Percentiles rank a stretch among this genome's conserved stretches.
phyloP scores from a whole-genome alignment of 441 rosid species.

The Arabidopsis hybrid region DNA sequence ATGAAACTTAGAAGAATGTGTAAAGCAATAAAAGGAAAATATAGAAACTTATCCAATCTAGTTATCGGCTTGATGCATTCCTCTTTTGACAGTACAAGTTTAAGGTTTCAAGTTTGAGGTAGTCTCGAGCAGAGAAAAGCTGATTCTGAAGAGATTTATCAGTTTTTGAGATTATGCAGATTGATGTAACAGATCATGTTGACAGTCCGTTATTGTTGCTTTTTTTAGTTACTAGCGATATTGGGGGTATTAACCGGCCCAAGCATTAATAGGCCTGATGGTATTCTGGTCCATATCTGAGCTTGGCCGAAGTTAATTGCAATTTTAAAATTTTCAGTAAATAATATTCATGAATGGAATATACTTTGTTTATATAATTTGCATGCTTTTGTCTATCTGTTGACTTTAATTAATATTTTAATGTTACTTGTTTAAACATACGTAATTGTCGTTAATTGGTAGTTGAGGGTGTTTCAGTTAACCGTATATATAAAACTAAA shows the following conservation, averaged over 20 bases:
- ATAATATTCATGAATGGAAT: no score
- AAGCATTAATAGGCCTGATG: background rate
- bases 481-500: no score
- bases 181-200: background rate
- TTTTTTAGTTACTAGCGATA: background rate
- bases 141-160: no score
- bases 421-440: no score
- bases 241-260: background rate
- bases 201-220: background rate
- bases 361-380: no score
- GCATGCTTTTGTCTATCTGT: no score
- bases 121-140: background rate
- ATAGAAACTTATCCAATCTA: background rate
- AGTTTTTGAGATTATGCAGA: no score
- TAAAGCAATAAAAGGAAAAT: background rate
- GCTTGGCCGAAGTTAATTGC: background rate
- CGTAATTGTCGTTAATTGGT: no score
- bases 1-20: background rate
- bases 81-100: background rate
- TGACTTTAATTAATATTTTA: no score
- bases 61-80: background rate
- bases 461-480: no score
- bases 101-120: background rate
- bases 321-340: no score
- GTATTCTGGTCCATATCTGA: conserved; percentile 9